Conservation (phyloP, 2,329 filamentous ascomycete genomes). For the Exophiala dermatitidis region DNA sequence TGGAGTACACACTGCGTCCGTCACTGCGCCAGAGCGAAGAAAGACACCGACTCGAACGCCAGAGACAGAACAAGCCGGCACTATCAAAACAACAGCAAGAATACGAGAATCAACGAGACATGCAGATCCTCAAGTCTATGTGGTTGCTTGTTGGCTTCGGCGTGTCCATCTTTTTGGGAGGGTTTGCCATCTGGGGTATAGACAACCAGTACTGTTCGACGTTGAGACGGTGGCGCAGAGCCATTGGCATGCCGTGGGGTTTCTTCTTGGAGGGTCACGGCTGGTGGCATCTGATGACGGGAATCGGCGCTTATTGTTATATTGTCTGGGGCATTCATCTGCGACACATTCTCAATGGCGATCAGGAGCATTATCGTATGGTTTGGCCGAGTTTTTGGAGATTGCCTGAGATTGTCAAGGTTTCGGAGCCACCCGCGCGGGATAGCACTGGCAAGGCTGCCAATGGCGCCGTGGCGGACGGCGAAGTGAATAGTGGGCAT, state of each 20-base stretch:
- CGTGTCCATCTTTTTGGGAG: constrained; percentile 62
- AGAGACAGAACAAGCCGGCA: constrained; percentile 34
- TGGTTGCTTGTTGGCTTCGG: constrained; percentile 67
- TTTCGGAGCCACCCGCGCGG: constrained; percentile 14
- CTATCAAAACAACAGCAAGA: constrained; percentile 40
- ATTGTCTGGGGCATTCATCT: constrained; percentile 80
- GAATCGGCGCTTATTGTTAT: constrained; percentile 74
- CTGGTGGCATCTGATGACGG: constrained; percentile 77
- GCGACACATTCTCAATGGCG: constrained; percentile 65
- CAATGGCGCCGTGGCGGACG: not conserved
- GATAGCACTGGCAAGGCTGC: not conserved
- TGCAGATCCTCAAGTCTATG: constrained; percentile 58
- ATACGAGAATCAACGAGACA: constrained; percentile 50
- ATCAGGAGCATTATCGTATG: constrained; percentile 63
- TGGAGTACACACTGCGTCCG: constrained; percentile 61
- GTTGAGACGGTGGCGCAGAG: constrained; percentile 58
- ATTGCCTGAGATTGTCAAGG: constrained; percentile 46
- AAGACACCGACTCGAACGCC: constrained; percentile 37
- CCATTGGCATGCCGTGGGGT: constrained; percentile 71
- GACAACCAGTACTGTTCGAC: constrained; percentile 69
- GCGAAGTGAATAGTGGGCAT: not conserved
- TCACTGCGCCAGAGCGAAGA: constrained; percentile 45
- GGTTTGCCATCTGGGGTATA: constrained; percentile 69
- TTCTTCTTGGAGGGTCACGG: constrained; percentile 66
- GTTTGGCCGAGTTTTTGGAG: constrained; percentile 59